Base-by-base conservation (phyloP, 352 stramenopile genomes). In the Globisporangium lucens region DNA sequence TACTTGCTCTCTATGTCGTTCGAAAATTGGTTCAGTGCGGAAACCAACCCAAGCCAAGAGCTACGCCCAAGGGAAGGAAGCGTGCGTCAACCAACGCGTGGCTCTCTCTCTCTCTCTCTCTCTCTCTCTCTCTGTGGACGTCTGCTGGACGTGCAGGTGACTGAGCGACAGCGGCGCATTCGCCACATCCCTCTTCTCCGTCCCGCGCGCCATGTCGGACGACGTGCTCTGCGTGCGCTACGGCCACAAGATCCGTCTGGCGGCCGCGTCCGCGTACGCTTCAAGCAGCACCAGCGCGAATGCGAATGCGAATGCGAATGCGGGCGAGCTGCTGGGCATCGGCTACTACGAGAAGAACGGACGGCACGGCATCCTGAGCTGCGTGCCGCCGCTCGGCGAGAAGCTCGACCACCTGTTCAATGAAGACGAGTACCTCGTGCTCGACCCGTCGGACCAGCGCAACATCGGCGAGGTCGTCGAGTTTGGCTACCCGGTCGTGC, bases 311-410 rank as follows among this genome's bases (percentile, higher is more conserved):
- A 56, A 24, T 24, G 24, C 24, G 24, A 24, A 46, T 17, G 35
- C 65, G 3, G 27, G 63, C 7, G 33, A 58, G 60, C 71, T 56
- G 4, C n/a, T 87, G 33, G 79, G 79, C 47, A 87, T 95, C 65
- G 87, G 87, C 41, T 90, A 89, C 70, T 95, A 95, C 75, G 84
- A 94, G 71, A 95, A 95, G 74, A 90, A 93, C 61, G 87, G 87
- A 3, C 87, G 87, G 38, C 87, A 95, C 70, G 87, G 87, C 30
- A 90, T 95, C 62, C 66, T 95, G 52, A 92, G 83, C 73, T 88
- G 77, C 64, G 87, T 95, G 41, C 84, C 87, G 52, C 87, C 87
- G 20, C 79, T 95, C n/a, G 87, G 87, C 43, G 68, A 75, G n/a
- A 80, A 78, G 60, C 70, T 88, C 8, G 85, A 91, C 56, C 71